phyloP scores from a whole-genome alignment of 805 yeast species.

The Grigorovia yakushimaensis region DNA sequence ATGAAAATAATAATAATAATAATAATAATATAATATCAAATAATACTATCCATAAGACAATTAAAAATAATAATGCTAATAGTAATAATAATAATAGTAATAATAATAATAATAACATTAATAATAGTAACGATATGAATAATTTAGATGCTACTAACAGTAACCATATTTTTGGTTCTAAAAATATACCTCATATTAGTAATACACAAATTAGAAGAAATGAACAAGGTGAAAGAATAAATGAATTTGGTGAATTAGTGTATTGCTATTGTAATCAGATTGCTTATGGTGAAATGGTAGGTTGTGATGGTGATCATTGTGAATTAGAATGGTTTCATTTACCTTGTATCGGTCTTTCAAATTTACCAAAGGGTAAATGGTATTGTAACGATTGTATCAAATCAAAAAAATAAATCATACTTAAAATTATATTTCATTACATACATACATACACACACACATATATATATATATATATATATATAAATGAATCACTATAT shows the following conservation, averaged over 20 bases:
- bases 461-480: not conserved
- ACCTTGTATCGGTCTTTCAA: constrained; percentile 80
- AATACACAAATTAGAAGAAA: constrained; percentile 11
- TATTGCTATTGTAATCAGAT: constrained; percentile 96
- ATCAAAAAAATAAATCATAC: constrained; percentile 3
- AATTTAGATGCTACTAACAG: not conserved
- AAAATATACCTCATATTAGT: not conserved
- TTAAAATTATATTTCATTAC: no score
- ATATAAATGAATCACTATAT: not conserved
- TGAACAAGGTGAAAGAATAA: constrained; percentile 15
- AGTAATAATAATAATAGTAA: not conserved
- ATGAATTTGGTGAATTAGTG: constrained; percentile 56
- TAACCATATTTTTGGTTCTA: not conserved
- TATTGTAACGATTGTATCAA: constrained; percentile 57
- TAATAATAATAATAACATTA: constrained; percentile 2
- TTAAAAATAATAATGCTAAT: not conserved
- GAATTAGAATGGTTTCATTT: constrained; percentile 93
- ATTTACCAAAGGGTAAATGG: constrained; percentile 83
- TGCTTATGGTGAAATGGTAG: constrained; percentile 98
- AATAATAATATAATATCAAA: not conserved
- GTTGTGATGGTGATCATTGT: constrained; percentile 92
- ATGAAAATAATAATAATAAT: not conserved
- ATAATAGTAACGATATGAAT: constrained; percentile 5
- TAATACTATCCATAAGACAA: no score
- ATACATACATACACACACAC: constrained; percentile 13